Evolutionary conservation across 129 eudicot species (phyloP).

Genomic region (Deinandra increscens): DNA sequence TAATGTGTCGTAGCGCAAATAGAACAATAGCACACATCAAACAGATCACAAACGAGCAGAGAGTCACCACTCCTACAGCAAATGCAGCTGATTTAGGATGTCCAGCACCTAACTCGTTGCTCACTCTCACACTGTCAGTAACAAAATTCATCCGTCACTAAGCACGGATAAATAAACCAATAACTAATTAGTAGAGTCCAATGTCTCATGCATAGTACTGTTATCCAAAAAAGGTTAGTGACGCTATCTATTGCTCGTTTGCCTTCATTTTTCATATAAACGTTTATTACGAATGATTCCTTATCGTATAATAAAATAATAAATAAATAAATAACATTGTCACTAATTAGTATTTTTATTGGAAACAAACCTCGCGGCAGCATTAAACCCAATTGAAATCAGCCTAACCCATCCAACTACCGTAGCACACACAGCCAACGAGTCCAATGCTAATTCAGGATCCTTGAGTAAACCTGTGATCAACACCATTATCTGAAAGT

Average conservation of each 20-base stretch:
- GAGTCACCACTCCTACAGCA: constrained; percentile 36
- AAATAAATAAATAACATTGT: too few species aligned
- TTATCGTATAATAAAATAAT: too few species aligned
- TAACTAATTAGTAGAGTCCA: too few species aligned
- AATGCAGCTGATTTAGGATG: constrained; percentile 52
- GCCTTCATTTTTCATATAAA: too few species aligned
- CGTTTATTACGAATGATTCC: too few species aligned
- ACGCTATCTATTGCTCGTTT: too few species aligned
- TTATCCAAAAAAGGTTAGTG: too few species aligned
- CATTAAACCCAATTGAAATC: constrained; percentile 48
- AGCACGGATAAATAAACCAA: too few species aligned
- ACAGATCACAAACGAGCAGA: constrained; percentile 35
- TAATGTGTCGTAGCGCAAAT: constrained; percentile 34
- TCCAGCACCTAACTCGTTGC: constrained; percentile 54
- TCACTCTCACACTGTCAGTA: constrained; percentile 52
- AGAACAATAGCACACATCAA: constrained; percentile 33
- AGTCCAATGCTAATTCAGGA: constrained; percentile 45
- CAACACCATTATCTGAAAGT: constrained; percentile 47
- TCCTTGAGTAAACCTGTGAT: constrained; percentile 43
- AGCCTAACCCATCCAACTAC: constrained; percentile 46
- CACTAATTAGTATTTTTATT: too few species aligned
- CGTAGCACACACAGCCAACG: constrained; percentile 38
- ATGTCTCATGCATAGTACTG: too few species aligned
- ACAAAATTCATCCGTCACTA: too few species aligned
- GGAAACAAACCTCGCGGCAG: constrained; percentile 49